Percentiles rank a stretch among this genome's conserved stretches.
Conservation (phyloP, 2,329 filamentous ascomycete species). For the Fusarium musae region DNA sequence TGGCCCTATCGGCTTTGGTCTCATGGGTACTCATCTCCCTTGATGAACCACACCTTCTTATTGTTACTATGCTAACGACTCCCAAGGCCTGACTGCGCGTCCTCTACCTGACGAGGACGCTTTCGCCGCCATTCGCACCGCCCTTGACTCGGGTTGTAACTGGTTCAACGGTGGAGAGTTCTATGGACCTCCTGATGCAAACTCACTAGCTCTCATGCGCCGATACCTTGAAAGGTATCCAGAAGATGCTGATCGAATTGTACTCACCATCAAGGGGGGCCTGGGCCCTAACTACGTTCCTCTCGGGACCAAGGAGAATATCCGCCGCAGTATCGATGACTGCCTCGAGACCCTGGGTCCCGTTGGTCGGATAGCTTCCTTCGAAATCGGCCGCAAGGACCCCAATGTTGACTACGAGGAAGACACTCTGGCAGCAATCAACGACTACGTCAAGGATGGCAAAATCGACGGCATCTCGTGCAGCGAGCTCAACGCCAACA, state of each 20-base stretch:
- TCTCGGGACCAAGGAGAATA: slow-evolving; percentile 62
- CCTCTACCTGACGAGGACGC: slow-evolving; percentile 50
- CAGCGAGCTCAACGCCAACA: slow-evolving; percentile 58
- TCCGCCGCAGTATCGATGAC: slow-evolving; percentile 66
- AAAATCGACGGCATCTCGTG: slow-evolving; percentile 61
- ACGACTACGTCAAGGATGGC: slow-evolving; percentile 58
- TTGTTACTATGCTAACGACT: slow-evolving; percentile 16
- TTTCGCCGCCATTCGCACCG: slow-evolving; percentile 64
- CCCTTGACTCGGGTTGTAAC: slow-evolving; percentile 54
- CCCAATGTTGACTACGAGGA: slow-evolving; percentile 59
- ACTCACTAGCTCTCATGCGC: slow-evolving; percentile 66
- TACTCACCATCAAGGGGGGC: slow-evolving; percentile 70
- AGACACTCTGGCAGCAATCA: slow-evolving; percentile 55
- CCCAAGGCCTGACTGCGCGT: slow-evolving; percentile 32
- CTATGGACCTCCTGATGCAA: slow-evolving; percentile 66
- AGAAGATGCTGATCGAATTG: slow-evolving; percentile 67
- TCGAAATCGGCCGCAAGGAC: slow-evolving; percentile 68
- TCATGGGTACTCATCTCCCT: slow-evolving; percentile 36
- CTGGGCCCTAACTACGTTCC: slow-evolving; percentile 50
- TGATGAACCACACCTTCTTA: slow-evolving; percentile 31
- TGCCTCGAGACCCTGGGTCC: slow-evolving; percentile 55
- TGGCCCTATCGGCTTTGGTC: slow-evolving; percentile 42
- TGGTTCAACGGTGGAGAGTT: slow-evolving; percentile 71
- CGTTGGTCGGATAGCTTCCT: slow-evolving; percentile 64
- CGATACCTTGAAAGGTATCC: slow-evolving; percentile 70